Base-by-base conservation (phyloP, 2,329 filamentous ascomycete genomes). In the Alternaria sp. region DNA sequence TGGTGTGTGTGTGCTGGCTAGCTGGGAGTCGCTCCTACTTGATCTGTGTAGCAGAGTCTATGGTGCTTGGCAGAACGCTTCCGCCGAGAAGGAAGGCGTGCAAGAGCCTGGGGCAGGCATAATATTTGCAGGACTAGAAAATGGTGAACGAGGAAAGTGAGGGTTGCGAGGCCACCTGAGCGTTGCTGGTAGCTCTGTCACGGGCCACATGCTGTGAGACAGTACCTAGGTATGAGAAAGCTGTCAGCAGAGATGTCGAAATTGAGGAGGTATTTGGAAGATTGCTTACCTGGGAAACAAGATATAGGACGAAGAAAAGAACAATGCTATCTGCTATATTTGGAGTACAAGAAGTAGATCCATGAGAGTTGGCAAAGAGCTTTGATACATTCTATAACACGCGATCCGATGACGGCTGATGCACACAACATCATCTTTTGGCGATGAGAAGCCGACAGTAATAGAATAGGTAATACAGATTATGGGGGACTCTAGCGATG, bases 11-110 rank as follows among this genome's bases (percentile, higher is more conserved):
- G n/a, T 27, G n/a, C 14, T 12, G n/a, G 6, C n/a, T 40, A 41
- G 32, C 14, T 43, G 25, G 10, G 28, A 22, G 32, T 45, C 30
- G 54, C 18, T n/a, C 36, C 38, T 64, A 27, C 34, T 36, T 7
- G 12, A 43, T 59, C 25, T 8, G 41, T 44, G 11, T 5, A 28
- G 40, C 8, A 40, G 25, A 30, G 41, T 11, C 58, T 18, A 43
- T n/a, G 16, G 16, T 55, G 54, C 58, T 54, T 34, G 22, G 54
- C 54, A 25, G 25, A 27, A 27, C 25, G 25, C 25, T 7, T 27
- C 25, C 25, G 25, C 25, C 25, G 25, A 27, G 25, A 27, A 27
- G 52, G 46, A 60, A 52, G 32, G 25, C 25, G 40, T 38, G 30
- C 41, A 16, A 8, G 22, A 34, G 3, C 22, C 12, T 10, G n/a